Evolutionary conservation across 371 early-diverging fungal species (phyloP).

Genomic region (Mucor racemosus): DNA sequence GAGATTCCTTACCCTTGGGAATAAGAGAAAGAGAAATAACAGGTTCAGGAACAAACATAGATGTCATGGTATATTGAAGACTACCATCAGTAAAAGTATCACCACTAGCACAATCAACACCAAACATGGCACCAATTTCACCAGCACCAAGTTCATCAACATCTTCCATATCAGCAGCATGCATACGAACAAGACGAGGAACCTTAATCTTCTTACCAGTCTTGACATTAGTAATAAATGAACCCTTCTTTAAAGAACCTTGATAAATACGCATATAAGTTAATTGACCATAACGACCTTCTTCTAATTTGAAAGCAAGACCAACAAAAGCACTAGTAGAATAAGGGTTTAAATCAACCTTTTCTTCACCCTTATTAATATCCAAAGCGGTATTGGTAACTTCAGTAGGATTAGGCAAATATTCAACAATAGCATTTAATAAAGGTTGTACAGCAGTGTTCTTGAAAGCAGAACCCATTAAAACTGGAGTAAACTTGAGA

Average conservation of each 20-base stretch:
- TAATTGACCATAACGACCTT: constrained; percentile 94
- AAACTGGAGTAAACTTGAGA: constrained; percentile 82
- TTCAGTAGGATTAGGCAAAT: constrained; percentile 82
- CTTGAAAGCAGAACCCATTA: constrained; percentile 91
- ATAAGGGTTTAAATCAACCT: constrained; percentile 60
- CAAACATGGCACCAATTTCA: constrained; percentile 98
- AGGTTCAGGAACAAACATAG: constrained; percentile 97
- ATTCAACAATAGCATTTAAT: constrained; percentile 82
- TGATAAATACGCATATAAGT: constrained; percentile 98
- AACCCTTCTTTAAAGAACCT: constrained; percentile 88
- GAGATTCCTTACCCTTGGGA: constrained; percentile 88
- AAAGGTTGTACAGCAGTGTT: constrained; percentile 94
- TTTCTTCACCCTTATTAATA: constrained; percentile 66
- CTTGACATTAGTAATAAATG: constrained; percentile 84
- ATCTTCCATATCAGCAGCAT: constrained; percentile 98
- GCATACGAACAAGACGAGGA: constrained; percentile 96
- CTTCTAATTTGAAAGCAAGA: constrained; percentile 95
- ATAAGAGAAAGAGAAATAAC: constrained; percentile 93
- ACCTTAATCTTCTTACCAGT: constrained; percentile 96
- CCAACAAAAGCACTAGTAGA: constrained; percentile 83
- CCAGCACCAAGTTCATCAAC: constrained; percentile 93
- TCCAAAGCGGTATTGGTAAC: constrained; percentile 80
- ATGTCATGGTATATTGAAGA: constrained; percentile 89
- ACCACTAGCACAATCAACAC: constrained; percentile 97
- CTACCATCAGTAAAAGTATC: constrained; percentile 96